Evolutionary conservation across 192 early-diverging fungal genomes (phyloP).

Genomic region (Backusella parvicylindrica): DNA sequence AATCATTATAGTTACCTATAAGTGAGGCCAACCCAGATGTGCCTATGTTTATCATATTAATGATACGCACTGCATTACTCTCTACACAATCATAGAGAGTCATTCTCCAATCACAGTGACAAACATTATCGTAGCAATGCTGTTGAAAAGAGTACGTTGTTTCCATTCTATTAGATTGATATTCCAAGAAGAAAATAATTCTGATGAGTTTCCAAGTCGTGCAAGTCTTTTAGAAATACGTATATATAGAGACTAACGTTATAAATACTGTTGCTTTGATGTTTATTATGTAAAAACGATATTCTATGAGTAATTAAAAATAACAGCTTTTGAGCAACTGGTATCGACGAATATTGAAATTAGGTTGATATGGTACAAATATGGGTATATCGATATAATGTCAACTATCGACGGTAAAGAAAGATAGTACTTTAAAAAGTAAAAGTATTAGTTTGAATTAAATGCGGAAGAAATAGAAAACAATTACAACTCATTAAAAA

Average conservation of each 20-base stretch:
- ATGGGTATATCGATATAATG: neutral
- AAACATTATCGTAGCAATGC: neutral
- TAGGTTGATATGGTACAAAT: neutral
- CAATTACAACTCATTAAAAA: neutral
- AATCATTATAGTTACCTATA: conserved; percentile 11
- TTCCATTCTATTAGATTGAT: neutral
- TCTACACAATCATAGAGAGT: conserved; percentile 20
- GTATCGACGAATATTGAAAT: neutral
- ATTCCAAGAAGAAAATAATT: neutral
- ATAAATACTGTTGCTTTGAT: neutral
- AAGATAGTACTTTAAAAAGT: neutral
- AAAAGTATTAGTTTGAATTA: neutral
- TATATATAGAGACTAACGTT: too few relatives aligned
- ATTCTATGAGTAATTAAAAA: neutral
- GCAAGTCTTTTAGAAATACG: too few relatives aligned
- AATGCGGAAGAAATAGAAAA: neutral
- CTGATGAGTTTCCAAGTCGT: too few relatives aligned
- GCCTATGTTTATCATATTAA: conserved; percentile 18
- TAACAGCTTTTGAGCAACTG: neutral
- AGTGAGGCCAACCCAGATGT: conserved; percentile 11
- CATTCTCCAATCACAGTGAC: conserved; percentile 20
- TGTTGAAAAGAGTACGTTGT: neutral
- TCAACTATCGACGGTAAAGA: neutral
- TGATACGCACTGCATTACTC: neutral
- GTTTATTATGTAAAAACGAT: neutral